phyloP scores from a whole-genome alignment of 2,329 filamentous ascomycete genomes.

The Trematosphaeria pertusa region DNA sequence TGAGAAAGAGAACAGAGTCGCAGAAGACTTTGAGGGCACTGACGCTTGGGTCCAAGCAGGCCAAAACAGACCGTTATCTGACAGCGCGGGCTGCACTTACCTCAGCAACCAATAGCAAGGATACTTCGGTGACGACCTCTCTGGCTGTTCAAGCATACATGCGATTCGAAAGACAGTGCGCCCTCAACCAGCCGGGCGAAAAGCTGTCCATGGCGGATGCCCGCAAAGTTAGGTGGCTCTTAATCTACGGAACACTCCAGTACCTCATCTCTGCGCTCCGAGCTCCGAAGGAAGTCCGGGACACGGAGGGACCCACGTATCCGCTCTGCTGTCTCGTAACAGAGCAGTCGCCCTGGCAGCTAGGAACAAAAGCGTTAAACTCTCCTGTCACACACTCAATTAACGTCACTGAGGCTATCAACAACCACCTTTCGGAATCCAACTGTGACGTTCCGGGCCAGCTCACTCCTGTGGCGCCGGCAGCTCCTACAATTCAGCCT shows the following conservation, averaged over 20 bases:
- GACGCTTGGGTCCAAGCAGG: conserved; percentile 43
- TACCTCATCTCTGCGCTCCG: conserved; percentile 70
- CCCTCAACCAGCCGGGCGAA: conserved; percentile 60
- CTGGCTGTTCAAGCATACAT: conserved; percentile 72
- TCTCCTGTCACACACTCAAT: conserved; percentile 16
- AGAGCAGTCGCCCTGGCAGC: conserved; percentile 50
- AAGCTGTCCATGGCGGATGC: conserved; percentile 69
- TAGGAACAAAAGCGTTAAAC: conserved; percentile 19
- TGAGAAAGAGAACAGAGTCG: conserved; percentile 31
- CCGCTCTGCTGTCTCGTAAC: conserved; percentile 59
- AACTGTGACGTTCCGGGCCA: conserved; percentile 5
- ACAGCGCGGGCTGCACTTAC: conserved; percentile 61
- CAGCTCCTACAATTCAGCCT: conserved; percentile 46
- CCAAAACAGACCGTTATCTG: conserved; percentile 57
- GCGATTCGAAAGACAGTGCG: conserved; percentile 70
- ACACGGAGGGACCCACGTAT: conserved; percentile 65
- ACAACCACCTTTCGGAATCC: conserved; percentile 20
- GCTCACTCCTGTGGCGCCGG: conserved; percentile 10
- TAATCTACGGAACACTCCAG: conserved; percentile 77
- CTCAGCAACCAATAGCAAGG: conserved; percentile 56
- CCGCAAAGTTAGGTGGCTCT: conserved; percentile 78
- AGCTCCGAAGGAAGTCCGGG: conserved; percentile 67
- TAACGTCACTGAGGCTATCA: conserved; percentile 22
- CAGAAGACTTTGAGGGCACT: conserved; percentile 46
- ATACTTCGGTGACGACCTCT: conserved; percentile 47